Conservation (phyloP, 2,329 filamentous ascomycete species). For the Colletotrichum theobromicola region DNA sequence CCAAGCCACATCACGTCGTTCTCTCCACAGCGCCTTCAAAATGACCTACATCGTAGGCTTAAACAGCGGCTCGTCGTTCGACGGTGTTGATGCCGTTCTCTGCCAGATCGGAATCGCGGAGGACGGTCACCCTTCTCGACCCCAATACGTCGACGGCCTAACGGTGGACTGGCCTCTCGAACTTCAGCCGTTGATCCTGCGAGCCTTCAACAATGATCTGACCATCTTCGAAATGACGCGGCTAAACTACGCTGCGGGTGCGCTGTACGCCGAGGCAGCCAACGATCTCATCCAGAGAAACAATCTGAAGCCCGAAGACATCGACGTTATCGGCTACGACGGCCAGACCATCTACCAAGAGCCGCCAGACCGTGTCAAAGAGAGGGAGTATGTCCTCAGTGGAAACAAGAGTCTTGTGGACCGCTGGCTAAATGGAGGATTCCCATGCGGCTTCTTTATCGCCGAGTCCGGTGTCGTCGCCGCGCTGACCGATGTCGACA, state of each 20-base stretch:
- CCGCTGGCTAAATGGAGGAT: slow-evolving; percentile 25
- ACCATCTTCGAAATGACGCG: slow-evolving; percentile 32
- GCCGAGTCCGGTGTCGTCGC: slow-evolving; percentile 34
- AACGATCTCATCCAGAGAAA: slow-evolving; percentile 26
- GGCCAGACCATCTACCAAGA: slow-evolving; percentile 36
- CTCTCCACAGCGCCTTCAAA: not conserved
- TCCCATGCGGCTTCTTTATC: slow-evolving; percentile 30
- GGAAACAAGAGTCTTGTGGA: slow-evolving; percentile 29
- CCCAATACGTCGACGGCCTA: slow-evolving; percentile 29
- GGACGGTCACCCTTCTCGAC: slow-evolving; percentile 31
- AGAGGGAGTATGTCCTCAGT: slow-evolving; percentile 23
- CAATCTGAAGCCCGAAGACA: slow-evolving; percentile 26
- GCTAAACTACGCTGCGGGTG: slow-evolving; percentile 33
- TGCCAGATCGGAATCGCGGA: slow-evolving; percentile 30
- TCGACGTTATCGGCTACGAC: slow-evolving; percentile 34
- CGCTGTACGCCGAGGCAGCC: slow-evolving; percentile 31
- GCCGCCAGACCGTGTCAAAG: slow-evolving; percentile 27
- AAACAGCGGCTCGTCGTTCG: slow-evolving; percentile 34
- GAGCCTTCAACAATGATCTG: slow-evolving; percentile 31
- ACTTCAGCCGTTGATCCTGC: slow-evolving; percentile 28
- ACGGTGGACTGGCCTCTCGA: slow-evolving; percentile 32
- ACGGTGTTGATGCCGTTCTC: slow-evolving; percentile 33
- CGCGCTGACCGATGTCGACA: slow-evolving; percentile 30
- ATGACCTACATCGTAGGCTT: slow-evolving; percentile 31
- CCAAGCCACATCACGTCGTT: not conserved